These are phyloP conservation scores for Phytophthora ramorum DNA, from an alignment of 352 stramenopile genomes.

Conservation along the genomic window DNA sequence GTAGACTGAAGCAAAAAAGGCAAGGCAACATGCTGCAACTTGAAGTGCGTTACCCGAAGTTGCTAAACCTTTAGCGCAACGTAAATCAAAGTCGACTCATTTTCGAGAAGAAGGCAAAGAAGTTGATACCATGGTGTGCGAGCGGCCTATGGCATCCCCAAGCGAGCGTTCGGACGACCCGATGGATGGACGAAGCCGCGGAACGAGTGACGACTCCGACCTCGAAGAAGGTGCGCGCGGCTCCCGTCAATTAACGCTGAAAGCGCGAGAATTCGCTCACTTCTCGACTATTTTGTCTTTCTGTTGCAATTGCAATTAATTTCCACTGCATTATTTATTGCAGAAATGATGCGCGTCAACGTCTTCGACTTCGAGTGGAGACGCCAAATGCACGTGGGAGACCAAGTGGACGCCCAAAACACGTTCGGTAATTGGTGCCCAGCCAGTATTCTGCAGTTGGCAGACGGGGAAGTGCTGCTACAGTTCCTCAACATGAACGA, in stretches of 20 bases:
- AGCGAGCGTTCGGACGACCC: conserved; percentile 22
- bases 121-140: conserved; percentile 58
- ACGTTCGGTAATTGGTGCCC: conserved; percentile 88
- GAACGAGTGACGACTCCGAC: conserved; percentile 70
- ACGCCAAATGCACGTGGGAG: conserved; percentile 64
- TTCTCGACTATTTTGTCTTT: conserved; percentile 13
- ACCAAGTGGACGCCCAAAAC: conserved; percentile 81
- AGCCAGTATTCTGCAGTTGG: conserved; percentile 61
- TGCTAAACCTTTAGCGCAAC: not conserved
- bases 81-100: not conserved
- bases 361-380: conserved; percentile 76
- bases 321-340: not conserved
- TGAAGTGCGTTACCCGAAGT: conserved; percentile 1
- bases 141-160: conserved; percentile 32
- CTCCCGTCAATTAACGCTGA: not conserved
- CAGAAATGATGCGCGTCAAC: conserved; percentile 88
- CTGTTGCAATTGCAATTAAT: conserved; percentile 5
- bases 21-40: conserved; percentile 5
- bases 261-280: not conserved
- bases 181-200: conserved; percentile 37
- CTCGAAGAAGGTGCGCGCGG: conserved; percentile 69
- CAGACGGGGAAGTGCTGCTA: conserved; percentile 67
- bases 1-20: not conserved
- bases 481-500: conserved; percentile 88
- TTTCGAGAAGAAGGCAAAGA: conserved; percentile 7